Evolutionary conservation across 257 asterid species (phyloP).

Genomic region (Capsicum pubescens): DNA sequence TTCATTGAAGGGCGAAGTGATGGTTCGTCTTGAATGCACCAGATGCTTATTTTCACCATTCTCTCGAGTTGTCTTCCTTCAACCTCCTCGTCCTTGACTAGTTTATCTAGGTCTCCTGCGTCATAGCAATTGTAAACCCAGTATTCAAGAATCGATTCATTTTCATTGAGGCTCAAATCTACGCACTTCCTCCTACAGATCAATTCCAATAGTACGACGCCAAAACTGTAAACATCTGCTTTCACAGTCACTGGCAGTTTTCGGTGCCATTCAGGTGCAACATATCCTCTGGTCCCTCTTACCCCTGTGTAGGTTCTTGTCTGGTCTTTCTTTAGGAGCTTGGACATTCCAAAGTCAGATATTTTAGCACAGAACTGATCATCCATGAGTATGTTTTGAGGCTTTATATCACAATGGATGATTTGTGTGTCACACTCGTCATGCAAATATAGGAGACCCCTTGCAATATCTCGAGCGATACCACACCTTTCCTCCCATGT

Average conservation of each 20-base stretch:
- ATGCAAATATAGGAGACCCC: conserved; percentile 61
- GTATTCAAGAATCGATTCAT: conserved; percentile 53
- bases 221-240: conserved; percentile 63
- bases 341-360: conserved; percentile 65
- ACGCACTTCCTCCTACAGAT: conserved; percentile 44
- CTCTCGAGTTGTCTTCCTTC: conserved; percentile 44
- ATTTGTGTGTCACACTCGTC: conserved; percentile 64
- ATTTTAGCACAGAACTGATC: conserved; percentile 47
- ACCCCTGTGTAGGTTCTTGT: conserved; percentile 51
- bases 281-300: conserved; percentile 59
- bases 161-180: conserved; percentile 42
- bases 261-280: conserved; percentile 62
- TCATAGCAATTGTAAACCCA: conserved; percentile 47
- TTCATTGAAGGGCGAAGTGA: conserved; percentile 64
- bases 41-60: conserved; percentile 48
- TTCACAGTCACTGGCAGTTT: conserved; percentile 55
- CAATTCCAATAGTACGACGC: conserved; percentile 56
- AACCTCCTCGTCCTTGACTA: conserved; percentile 43
- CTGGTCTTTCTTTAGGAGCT: conserved; percentile 57
- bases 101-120: conserved; percentile 32
- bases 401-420: conserved; percentile 68
- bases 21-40: conserved; percentile 65
- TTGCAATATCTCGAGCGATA: conserved; percentile 50
- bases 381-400: conserved; percentile 66
- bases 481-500: conserved; percentile 46